Base-by-base conservation (phyloP, 169 alveolate genomes). In the Cystoisospora suis region DNA sequence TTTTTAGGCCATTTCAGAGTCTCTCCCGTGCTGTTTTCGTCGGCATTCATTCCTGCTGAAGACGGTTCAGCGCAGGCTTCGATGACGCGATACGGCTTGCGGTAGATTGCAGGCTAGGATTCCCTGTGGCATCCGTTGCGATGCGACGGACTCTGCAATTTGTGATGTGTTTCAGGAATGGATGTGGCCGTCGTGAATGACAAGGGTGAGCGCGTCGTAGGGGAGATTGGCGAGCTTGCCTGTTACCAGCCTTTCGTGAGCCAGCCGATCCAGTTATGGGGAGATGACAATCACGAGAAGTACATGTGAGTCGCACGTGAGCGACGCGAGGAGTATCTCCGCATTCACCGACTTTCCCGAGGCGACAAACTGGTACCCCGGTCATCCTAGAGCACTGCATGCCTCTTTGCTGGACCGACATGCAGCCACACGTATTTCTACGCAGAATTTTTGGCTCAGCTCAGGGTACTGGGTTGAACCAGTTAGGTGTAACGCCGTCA, bases 141-240 rank as follows among this genome's bases (percentile, higher is more conserved):
- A 12, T 53, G 65, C 45, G 80, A 20, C 12, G 44, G 45, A 5
- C 38, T 27, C 29, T 69, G 80, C 45, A 9, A 27, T n/a, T 61
- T 15, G 83, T 1, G 34, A n/a, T 65, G 9, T 20, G 9, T 17
- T 6, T 12, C 86, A 47, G 92, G 92, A 0, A 75, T 88, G 92
- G 92, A 77, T 29, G 92, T 88, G 34, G 92, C 44, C 17, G 92
- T 88, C 1, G 70, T 49, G 47, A 49, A 88, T 42, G 72, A 72
- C 59, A 27, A 36, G 34, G 87, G 47, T 34, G 75, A 69, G 77
- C 34, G 36, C 79, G 36, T 32, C 65, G 69, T 17, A 0, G 77
- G 88, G 42, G 75, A n/a, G 34, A 75, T 42, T 29, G 92, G 92
- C 79, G 92, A 88, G 65, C 88, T 88, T 34, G 92, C 69, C 29